Percentiles rank a stretch among this genome's conserved stretches.
phyloP scores from a whole-genome alignment of 371 early-diverging fungal species.

The Apophysomyces trapeziformis region DNA sequence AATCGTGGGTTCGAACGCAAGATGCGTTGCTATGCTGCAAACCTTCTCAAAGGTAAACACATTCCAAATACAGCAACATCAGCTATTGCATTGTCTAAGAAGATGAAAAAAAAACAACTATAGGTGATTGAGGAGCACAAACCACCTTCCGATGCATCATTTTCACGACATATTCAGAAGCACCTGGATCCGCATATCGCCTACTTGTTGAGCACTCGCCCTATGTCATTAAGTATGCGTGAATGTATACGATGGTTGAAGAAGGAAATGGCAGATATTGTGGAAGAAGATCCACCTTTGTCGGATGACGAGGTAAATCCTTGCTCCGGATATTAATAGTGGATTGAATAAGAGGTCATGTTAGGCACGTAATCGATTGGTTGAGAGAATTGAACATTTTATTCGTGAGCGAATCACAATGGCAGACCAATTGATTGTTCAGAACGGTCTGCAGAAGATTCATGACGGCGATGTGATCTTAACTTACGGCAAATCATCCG shows the following conservation, averaged over 20 bases:
- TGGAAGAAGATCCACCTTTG: slow-evolving; percentile 60
- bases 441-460: slow-evolving; percentile 85
- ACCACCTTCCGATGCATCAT: slow-evolving; percentile 83
- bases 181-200: slow-evolving; percentile 90
- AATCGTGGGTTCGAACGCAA: slow-evolving; percentile 91
- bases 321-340: not conserved
- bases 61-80: not conserved
- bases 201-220: slow-evolving; percentile 79
- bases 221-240: slow-evolving; percentile 94
- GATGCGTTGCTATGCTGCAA: slow-evolving; percentile 84
- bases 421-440: slow-evolving; percentile 83
- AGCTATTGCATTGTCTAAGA: not conserved
- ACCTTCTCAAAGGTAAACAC: slow-evolving; percentile 77
- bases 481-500: slow-evolving; percentile 88
- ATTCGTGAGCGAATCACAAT: slow-evolving; percentile 89
- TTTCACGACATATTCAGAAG: slow-evolving; percentile 83
- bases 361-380: slow-evolving; percentile 52
- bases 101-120: slow-evolving; percentile 9
- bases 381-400: slow-evolving; percentile 83
- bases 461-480: slow-evolving; percentile 94
- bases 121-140: slow-evolving; percentile 91
- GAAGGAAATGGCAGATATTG: slow-evolving; percentile 75
- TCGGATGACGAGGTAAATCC: slow-evolving; percentile 81
- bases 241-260: slow-evolving; percentile 94
- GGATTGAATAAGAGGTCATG: not conserved